phyloP scores from a whole-genome alignment of 2,329 filamentous ascomycete species.

The Phialocephala subalpina region DNA sequence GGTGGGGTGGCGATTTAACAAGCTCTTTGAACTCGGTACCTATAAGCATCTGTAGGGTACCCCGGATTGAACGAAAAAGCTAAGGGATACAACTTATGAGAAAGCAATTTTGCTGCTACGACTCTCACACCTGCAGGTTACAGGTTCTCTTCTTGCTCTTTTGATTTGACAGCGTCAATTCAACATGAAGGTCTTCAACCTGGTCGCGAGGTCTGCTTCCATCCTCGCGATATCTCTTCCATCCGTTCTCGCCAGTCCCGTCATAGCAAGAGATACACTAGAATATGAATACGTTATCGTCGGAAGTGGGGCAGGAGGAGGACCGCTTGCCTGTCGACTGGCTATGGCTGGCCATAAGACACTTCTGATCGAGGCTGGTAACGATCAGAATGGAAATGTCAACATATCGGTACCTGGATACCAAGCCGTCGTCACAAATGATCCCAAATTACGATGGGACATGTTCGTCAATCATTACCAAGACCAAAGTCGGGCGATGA shows the following conservation, averaged over 20 bases:
- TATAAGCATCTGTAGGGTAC: too few species aligned
- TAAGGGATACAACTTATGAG: too few species aligned
- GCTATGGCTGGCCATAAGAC: conserved; percentile 59
- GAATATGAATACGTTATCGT: conserved; percentile 63
- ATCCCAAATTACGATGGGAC: conserved; percentile 56
- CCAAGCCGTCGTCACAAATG: conserved; percentile 54
- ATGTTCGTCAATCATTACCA: conserved; percentile 45
- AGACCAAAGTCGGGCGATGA: conserved; percentile 24
- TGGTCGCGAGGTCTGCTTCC: conserved; percentile 3
- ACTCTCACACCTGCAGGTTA: background rate
- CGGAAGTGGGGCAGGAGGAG: conserved; percentile 60
- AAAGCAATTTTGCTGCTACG: too few species aligned
- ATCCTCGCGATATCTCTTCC: background rate
- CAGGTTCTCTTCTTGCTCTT: background rate
- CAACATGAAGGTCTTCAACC: background rate
- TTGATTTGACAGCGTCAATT: background rate
- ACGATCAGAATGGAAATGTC: conserved; percentile 53
- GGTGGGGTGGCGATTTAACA: too few species aligned
- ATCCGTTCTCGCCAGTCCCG: background rate
- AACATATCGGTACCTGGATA: conserved; percentile 54
- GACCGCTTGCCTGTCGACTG: conserved; percentile 57
- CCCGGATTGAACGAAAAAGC: too few species aligned
- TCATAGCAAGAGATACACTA: background rate
- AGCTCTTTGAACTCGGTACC: too few species aligned
- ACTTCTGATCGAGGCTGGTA: conserved; percentile 61